phyloP scores from a whole-genome alignment of 202 grass and related monocot species.

The Sporobolus alterniflorus region DNA sequence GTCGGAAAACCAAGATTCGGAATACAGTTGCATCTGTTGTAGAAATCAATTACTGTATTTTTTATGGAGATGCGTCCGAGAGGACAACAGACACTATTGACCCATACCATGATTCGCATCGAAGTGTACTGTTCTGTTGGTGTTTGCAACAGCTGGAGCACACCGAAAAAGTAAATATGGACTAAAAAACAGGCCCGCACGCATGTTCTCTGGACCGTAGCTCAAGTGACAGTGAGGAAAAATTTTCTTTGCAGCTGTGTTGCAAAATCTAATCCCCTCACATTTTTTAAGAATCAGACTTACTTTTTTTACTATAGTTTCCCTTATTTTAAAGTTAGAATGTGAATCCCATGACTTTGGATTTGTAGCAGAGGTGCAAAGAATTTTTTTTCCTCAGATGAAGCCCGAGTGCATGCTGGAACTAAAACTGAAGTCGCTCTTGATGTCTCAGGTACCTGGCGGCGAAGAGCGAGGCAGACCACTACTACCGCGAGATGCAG shows the following conservation, averaged over 20 bases:
- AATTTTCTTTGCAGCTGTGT: too few relatives aligned
- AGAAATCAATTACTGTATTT: neutral
- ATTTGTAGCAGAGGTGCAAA: too few relatives aligned
- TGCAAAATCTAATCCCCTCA: too few relatives aligned
- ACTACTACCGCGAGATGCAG: conserved; percentile 81
- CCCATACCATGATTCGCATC: neutral
- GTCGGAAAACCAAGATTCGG: neutral
- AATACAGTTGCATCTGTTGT: neutral
- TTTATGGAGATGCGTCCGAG: neutral
- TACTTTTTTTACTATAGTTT: too few relatives aligned
- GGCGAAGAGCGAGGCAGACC: conserved; percentile 93
- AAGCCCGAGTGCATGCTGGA: too few relatives aligned
- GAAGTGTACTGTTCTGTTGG: neutral
- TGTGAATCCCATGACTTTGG: too few relatives aligned
- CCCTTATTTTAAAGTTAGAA: too few relatives aligned
- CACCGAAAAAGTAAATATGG: neutral
- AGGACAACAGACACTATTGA: neutral
- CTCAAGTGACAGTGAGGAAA: neutral
- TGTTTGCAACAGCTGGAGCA: neutral
- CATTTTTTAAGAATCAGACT: too few relatives aligned
- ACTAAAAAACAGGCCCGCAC: neutral
- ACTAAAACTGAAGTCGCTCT: neutral
- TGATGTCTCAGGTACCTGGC: conserved; percentile 72
- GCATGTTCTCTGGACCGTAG: neutral
- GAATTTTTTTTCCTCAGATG: too few relatives aligned